Conservation (phyloP, 768 basidiomycete species). For the Agaricus sinodeliciosus region DNA sequence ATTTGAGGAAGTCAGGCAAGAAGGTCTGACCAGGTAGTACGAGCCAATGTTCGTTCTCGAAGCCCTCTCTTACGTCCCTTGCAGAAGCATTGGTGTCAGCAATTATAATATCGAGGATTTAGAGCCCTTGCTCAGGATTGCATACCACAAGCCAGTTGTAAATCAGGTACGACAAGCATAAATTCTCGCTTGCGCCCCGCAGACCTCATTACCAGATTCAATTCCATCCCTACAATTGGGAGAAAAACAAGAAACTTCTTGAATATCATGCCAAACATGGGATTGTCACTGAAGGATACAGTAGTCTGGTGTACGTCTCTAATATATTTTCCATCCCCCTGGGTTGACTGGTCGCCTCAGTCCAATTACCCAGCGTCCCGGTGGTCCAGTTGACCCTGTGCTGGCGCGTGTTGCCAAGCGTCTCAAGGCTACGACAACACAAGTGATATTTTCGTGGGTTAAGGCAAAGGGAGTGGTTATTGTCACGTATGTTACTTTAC, state of each 20-base stretch:
- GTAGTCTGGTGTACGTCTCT: constrained; percentile 47
- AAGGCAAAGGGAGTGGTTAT: constrained; percentile 59
- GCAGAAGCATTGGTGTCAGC: constrained; percentile 68
- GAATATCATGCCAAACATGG: constrained; percentile 49
- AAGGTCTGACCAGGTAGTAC: constrained; percentile 34
- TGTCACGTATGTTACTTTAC: constrained; percentile 46
- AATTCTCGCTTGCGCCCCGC: background rate
- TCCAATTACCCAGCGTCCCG: constrained; percentile 52
- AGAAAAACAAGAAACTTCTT: constrained; percentile 44
- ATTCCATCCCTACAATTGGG: constrained; percentile 66
- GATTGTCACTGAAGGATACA: constrained; percentile 71
- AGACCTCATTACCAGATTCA: constrained; percentile 38
- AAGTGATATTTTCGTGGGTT: constrained; percentile 68
- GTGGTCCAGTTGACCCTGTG: constrained; percentile 58
- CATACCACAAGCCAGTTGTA: constrained; percentile 54
- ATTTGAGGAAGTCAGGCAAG: constrained; percentile 47
- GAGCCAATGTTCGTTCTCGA: background rate
- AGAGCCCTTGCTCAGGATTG: constrained; percentile 41
- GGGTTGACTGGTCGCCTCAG: constrained; percentile 22
- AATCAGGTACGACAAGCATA: constrained; percentile 50
- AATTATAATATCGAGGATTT: constrained; percentile 55
- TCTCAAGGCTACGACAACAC: constrained; percentile 49
- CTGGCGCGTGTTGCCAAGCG: constrained; percentile 46
- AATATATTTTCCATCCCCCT: constrained; percentile 1
- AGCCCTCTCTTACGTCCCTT: constrained; percentile 10